Evolutionary conservation across 768 basidiomycete species (phyloP).

Genomic region (Neoboletus subvelutipes): DNA sequence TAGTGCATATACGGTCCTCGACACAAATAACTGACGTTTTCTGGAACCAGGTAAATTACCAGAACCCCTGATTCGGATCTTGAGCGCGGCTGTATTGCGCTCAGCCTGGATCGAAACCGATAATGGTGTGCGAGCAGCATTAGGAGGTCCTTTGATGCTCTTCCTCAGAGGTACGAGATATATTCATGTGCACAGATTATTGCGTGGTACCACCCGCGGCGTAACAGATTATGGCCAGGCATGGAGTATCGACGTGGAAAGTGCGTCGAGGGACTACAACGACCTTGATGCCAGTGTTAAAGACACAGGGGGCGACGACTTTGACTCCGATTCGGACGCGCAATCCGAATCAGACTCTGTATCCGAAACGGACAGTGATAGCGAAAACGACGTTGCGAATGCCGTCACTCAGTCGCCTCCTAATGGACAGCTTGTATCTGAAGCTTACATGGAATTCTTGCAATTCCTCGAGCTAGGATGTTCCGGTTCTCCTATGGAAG

Average conservation of each 20-base stretch:
- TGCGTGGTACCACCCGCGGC: background rate
- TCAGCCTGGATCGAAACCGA: constrained; percentile 75
- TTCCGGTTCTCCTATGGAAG: constrained; percentile 71
- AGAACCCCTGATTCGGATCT: constrained; percentile 38
- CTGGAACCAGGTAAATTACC: constrained; percentile 23
- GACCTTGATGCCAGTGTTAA: constrained; percentile 30
- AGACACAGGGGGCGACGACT: constrained; percentile 31
- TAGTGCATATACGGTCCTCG: background rate
- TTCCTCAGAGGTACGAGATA: constrained; percentile 62
- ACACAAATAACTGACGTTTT: constrained; percentile 12
- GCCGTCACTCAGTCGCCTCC: background rate
- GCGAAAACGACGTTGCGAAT: constrained; percentile 38
- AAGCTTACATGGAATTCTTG: constrained; percentile 70
- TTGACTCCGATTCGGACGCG: constrained; percentile 32
- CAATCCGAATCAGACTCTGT: constrained; percentile 20
- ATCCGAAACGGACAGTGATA: constrained; percentile 28
- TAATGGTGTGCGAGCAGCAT: constrained; percentile 56
- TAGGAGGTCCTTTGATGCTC: constrained; percentile 70
- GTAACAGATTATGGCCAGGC: constrained; percentile 59
- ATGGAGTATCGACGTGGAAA: constrained; percentile 47
- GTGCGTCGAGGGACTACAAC: constrained; percentile 11
- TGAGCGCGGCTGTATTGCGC: constrained; percentile 62
- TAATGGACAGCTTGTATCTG: constrained; percentile 24
- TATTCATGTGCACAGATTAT: background rate
- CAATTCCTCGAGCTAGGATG: constrained; percentile 79